Conservation (phyloP, 2,329 filamentous ascomycete species). For the Neoarthrinium moseri region DNA sequence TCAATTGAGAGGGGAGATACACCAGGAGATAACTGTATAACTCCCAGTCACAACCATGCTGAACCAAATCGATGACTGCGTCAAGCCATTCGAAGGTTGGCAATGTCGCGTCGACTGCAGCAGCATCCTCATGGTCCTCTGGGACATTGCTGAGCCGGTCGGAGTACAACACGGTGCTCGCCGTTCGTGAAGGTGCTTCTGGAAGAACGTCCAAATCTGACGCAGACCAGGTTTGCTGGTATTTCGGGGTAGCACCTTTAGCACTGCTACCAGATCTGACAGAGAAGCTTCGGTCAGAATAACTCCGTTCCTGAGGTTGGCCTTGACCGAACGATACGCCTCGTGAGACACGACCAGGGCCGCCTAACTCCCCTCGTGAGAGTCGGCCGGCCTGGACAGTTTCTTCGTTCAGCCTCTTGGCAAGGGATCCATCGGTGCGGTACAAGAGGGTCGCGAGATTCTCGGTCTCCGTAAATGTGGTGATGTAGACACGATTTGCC, state of each 20-base stretch:
- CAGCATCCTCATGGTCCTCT: conserved; percentile 5
- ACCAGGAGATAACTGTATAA: conserved; percentile 87
- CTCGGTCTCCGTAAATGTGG: conserved; percentile 67
- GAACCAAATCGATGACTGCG: conserved; percentile 69
- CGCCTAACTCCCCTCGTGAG: conserved; percentile 42
- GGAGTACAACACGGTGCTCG: conserved; percentile 53
- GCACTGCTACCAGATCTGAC: conserved; percentile 41
- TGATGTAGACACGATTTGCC: conserved; percentile 72
- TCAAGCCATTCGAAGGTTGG: conserved; percentile 74
- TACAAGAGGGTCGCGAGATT: conserved; percentile 71
- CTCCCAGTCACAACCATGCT: conserved; percentile 81
- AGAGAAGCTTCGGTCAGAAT: conserved; percentile 37
- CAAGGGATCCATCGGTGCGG: conserved; percentile 56
- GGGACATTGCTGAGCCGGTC: conserved; percentile 17
- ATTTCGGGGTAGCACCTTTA: conserved; percentile 29
- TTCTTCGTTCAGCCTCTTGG: conserved; percentile 52
- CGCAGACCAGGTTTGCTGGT: conserved; percentile 57
- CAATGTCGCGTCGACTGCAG: conserved; percentile 36
- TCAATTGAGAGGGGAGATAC: conserved; percentile 82
- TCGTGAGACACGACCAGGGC: conserved; percentile 42
- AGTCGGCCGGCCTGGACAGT: conserved; percentile 42
- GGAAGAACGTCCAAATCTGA: conserved; percentile 58
- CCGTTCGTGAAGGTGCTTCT: conserved; percentile 39
- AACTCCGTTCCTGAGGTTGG: conserved; percentile 40
- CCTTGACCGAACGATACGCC: conserved; percentile 52